Conservation (phyloP, 345 rosid genomes). For the Barbarea vulgaris region DNA sequence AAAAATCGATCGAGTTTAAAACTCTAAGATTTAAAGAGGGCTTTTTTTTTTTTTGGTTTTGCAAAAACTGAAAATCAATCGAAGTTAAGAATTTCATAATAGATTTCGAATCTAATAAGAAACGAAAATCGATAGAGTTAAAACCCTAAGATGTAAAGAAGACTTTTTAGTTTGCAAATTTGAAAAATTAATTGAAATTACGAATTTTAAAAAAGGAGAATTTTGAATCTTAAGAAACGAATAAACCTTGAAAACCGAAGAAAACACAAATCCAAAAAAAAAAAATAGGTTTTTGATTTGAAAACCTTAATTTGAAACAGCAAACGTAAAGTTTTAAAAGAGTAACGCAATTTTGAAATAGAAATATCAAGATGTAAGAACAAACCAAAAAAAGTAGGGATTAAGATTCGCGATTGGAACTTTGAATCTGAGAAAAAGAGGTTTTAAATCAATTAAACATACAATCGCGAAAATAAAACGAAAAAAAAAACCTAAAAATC, state of each 20-base stretch:
- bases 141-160: background rate
- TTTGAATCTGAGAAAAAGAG: background rate
- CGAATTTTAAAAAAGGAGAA: no score
- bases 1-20: background rate
- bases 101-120: background rate
- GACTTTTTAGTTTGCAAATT: background rate
- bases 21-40: no score
- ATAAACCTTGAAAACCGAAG: background rate
- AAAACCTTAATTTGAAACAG: no score
- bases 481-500: no score
- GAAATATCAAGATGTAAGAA: background rate
- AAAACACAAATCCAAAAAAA: background rate
- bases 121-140: background rate
- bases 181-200: no score
- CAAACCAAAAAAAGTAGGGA: no score
- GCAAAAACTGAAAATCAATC: no score
- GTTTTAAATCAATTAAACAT: no score
- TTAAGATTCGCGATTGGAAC: background rate
- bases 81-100: no score
- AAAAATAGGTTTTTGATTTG: no score
- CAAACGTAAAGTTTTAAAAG: background rate
- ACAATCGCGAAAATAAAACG: background rate
- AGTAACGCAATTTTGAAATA: no score
- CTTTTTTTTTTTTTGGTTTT: no score
- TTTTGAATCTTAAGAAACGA: background rate